Percentiles rank a stretch among this genome's conserved stretches.
Conservation (phyloP, 2,329 filamentous ascomycete genomes). For the Penicillium oxalicum region DNA sequence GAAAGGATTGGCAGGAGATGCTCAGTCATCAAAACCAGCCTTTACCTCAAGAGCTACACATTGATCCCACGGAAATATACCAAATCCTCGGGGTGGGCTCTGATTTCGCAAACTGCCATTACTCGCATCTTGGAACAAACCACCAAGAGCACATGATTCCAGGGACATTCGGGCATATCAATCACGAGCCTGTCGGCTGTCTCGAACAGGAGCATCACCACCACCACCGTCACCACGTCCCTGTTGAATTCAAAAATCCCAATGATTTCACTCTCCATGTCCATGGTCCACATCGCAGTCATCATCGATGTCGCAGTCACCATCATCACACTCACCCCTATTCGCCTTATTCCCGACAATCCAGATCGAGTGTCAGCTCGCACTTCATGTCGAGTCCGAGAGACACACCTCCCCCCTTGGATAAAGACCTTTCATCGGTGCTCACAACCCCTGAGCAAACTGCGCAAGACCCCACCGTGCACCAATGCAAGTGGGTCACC, state of each 20-base stretch:
- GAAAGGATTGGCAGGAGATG: constrained; percentile 24
- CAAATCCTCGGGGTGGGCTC: constrained; percentile 33
- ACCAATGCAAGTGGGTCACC: constrained; percentile 36
- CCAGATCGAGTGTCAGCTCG: constrained; percentile 34
- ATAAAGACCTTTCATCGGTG: constrained; percentile 30
- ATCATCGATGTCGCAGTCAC: constrained; percentile 31
- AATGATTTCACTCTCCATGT: constrained; percentile 19
- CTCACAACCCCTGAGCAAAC: constrained; percentile 34
- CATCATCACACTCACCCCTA: constrained; percentile 32
- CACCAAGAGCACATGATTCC: constrained; percentile 12
- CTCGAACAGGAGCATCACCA: constrained; percentile 28
- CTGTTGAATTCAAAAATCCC: constrained; percentile 25
- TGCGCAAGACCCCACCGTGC: constrained; percentile 27
- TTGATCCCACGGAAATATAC: constrained; percentile 33
- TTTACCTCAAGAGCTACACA: constrained; percentile 23
- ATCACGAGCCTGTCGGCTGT: constrained; percentile 23
- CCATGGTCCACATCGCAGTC: constrained; percentile 28
- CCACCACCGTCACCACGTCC: constrained; percentile 22
- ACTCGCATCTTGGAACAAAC: constrained; percentile 17
- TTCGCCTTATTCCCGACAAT: constrained; percentile 32
- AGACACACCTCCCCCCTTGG: constrained; percentile 33
- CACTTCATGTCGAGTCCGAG: constrained; percentile 33
- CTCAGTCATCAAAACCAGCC: constrained; percentile 18
- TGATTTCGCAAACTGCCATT: constrained; percentile 24
- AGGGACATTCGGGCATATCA: constrained; percentile 17